phyloP scores from a whole-genome alignment of 306 rosid species.

The Castanea crenata region DNA sequence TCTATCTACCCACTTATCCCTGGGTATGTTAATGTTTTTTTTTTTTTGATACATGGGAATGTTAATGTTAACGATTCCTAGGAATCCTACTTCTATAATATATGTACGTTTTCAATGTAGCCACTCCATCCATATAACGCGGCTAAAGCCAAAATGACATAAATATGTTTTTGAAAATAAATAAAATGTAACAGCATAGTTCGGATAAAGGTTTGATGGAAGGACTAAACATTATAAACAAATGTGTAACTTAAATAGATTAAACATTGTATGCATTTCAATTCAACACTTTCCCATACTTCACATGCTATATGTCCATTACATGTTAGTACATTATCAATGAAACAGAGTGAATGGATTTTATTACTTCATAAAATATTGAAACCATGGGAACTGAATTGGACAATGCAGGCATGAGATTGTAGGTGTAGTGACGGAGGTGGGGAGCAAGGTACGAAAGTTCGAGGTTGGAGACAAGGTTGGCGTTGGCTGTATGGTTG shows the following conservation, averaged over 20 bases:
- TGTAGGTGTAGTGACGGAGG: slow-evolving; percentile 27
- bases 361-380: not conserved
- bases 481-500: slow-evolving; percentile 26
- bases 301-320: not conserved
- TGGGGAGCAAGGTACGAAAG: slow-evolving; percentile 28
- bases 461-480: slow-evolving; percentile 33
- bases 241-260: too few species aligned
- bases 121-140: too few species aligned
- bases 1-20: slow-evolving; percentile 50
- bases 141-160: too few species aligned
- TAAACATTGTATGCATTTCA: too few species aligned
- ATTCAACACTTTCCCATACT: too few species aligned
- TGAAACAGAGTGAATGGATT: not conserved
- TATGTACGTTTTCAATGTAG: too few species aligned
- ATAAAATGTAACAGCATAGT: too few species aligned
- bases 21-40: slow-evolving; percentile 22
- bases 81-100: too few species aligned
- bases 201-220: too few species aligned
- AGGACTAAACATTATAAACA: too few species aligned
- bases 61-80: too few species aligned
- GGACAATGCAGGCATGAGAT: slow-evolving; percentile 15
- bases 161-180: too few species aligned
- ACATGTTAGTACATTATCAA: not conserved
- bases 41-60: not conserved
- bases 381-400: not conserved